Evolutionary conservation across 2,329 filamentous ascomycete species (phyloP).

Genomic region (Harringtonia lauricola): DNA sequence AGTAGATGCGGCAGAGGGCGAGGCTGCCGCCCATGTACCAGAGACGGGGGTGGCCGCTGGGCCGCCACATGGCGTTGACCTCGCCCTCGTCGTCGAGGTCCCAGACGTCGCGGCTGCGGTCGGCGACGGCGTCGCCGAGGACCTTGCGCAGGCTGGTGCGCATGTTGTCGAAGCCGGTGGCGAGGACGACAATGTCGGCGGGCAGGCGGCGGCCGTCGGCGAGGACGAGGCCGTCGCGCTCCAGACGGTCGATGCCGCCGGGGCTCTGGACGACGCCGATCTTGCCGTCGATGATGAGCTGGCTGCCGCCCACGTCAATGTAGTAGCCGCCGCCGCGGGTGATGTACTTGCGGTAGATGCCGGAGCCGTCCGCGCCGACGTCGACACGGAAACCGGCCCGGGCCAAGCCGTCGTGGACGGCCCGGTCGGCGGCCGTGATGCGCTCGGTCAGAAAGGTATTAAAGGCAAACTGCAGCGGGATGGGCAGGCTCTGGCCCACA

Average conservation of each 20-base stretch:
- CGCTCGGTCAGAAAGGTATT: slow-evolving; percentile 30
- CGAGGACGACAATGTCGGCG: slow-evolving; percentile 46
- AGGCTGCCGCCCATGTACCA: slow-evolving; percentile 58
- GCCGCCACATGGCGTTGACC: slow-evolving; percentile 45
- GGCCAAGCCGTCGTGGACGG: slow-evolving; percentile 34
- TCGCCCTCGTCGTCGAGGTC: slow-evolving; percentile 47
- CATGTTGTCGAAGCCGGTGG: slow-evolving; percentile 56
- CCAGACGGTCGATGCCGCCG: slow-evolving; percentile 35
- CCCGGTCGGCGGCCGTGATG: slow-evolving; percentile 23
- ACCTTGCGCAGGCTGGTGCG: slow-evolving; percentile 45
- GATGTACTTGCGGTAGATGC: slow-evolving; percentile 47
- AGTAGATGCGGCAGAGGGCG: slow-evolving; percentile 49
- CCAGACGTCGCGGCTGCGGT: slow-evolving; percentile 48
- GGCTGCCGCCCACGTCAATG: slow-evolving; percentile 42
- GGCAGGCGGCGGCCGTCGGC: slow-evolving; percentile 37
- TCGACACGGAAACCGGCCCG: slow-evolving; percentile 49
- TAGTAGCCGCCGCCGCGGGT: slow-evolving; percentile 51
- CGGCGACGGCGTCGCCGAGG: slow-evolving; percentile 50
- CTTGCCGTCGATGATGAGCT: slow-evolving; percentile 43
- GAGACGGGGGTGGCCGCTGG: slow-evolving; percentile 49
- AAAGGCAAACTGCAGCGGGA: slow-evolving; percentile 37
- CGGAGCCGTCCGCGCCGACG: slow-evolving; percentile 39
- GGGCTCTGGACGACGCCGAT: slow-evolving; percentile 39
- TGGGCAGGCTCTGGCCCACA: slow-evolving; percentile 35
- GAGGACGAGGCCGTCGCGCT: slow-evolving; percentile 25